These are phyloP conservation scores for Passalora sequoiae DNA, from an alignment of 2,329 filamentous ascomycete genomes.

Conservation along the genomic window DNA sequence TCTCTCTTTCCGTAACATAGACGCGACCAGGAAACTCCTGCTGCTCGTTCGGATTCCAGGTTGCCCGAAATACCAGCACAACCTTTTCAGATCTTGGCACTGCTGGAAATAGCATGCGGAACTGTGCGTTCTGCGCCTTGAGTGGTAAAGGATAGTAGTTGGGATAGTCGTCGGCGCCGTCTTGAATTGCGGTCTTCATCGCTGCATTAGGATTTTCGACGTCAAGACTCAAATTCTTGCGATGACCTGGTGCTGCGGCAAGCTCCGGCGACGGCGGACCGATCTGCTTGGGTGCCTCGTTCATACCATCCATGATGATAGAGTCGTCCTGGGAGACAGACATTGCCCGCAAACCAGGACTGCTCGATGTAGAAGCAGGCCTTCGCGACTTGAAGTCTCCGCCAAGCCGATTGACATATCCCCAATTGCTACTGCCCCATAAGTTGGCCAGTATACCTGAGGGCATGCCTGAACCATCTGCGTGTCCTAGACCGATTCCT, in stretches of 20 bases:
- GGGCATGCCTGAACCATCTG: conserved; percentile 65
- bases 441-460: conserved; percentile 86
- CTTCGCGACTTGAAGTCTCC: conserved; percentile 43
- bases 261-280: conserved; percentile 8
- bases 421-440: conserved; percentile 87
- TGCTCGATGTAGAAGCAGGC: conserved; percentile 15
- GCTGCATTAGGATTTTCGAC: conserved; percentile 9
- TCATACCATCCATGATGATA: conserved; percentile 29
- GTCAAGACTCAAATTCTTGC: conserved; percentile 30
- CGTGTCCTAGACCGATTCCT: conserved; percentile 56
- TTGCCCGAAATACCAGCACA: conserved; percentile 85
- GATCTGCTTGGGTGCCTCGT: conserved; percentile 13
- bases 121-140: conserved; percentile 80
- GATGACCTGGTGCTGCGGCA: conserved; percentile 19
- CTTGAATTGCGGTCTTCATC: conserved; percentile 13
- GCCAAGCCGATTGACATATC: conserved; percentile 58
- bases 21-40: conserved; percentile 78
- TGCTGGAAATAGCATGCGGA: conserved; percentile 81
- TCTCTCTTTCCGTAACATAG: conserved; percentile 78
- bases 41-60: conserved; percentile 73
- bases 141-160: conserved; percentile 70
- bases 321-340: conserved; percentile 29
- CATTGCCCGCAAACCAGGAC: conserved; percentile 12
- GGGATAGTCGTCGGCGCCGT: conserved; percentile 56
- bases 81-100: conserved; percentile 73